Evolutionary conservation across 2,329 filamentous ascomycete genomes (phyloP), one percentile per base, ranked within the genome.

Genomic region (Decorospora gaudefroyi): DNA sequence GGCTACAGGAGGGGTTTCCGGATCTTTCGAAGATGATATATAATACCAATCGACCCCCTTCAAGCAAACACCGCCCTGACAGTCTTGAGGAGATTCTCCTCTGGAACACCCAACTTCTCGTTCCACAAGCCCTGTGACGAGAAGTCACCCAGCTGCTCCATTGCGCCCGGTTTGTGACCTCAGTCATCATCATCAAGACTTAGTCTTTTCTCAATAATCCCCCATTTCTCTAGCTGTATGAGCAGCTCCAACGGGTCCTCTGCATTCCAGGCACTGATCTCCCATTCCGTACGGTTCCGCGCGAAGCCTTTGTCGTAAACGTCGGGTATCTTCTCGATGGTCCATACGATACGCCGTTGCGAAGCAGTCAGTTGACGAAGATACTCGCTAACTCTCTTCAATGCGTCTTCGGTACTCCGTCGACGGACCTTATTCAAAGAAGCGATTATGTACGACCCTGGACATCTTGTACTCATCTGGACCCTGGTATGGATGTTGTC

Each of bases 101-200:
- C 66, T 33, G 61, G 40, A 28, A 77, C 47, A 0, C 72, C 74
- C 41, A 77, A 40, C 47, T 70, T 65, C 15, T 72, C 62, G 49
- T 76, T 76, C 62, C 72, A 71, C 17, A 66, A 43, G 2, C 56
- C 58, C 4, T 10, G 22, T 1, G 42, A 22, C 36, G 47, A 59
- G 39, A 61, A 55, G 67, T 64, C 55, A 1, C 58, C 57, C n/a
- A 64, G 40, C 6, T 44, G 43, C 4, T 51, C 39, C 6, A n/a
- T n/a, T n/a, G n/a, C n/a, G n/a, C n/a, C n/a, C n/a, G n/a, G n/a
- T n/a, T n/a, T n/a, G n/a, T n/a, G n/a, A n/a, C n/a, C 18, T 55
- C 38, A 55, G 15, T 60, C 52, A 13, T 60, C 57, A 16, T 59
- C 50, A 17, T 59, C 57, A 32, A 60, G 45, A 17, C 45, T 40